Base-by-base conservation (phyloP, 2,329 filamentous ascomycete species). In the Alternaria brassicicola region DNA sequence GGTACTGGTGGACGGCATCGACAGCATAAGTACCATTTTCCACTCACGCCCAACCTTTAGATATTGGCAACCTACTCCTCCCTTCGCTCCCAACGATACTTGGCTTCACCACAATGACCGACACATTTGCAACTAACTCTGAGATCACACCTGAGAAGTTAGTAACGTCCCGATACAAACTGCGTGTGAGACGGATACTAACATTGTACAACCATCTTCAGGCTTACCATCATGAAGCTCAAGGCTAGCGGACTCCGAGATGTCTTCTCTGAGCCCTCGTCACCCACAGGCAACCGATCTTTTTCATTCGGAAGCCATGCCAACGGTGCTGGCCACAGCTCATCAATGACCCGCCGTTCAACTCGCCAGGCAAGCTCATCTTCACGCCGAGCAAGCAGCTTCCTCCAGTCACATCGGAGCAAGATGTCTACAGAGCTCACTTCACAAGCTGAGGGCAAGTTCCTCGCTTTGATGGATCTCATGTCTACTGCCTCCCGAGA, bases 391-490 rank as follows among this genome's bases (percentile, higher is more conserved):
- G 52, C 63, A 12, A 68, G 62, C 52, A 66, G 61, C 4, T 71
- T 70, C 48, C 42, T 69, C 25, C 62, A 66, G 35, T 69, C 66
- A 3, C 67, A 72, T 50, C 68, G 65, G 17, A 66, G 62, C 45
- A 62, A 67, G 50, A 69, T 69, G 62, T 72, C 67, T 8, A 63
- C 52, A 31, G 68, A 72, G 36, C 65, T 71, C 36, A 66, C 67
- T n/a, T 62, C 60, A 1, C 45, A 70, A 50, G 67, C 69, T 3
- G 66, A 71, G 38, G 61, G 63, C 10, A 70, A 70, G 47, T 69
- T 72, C 55, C 70, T 71, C 46, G 63, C 68, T n/a, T 43, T 72
- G 15, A 69, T 72, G 61, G 68, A 72, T 15, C 67, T 70, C 10
- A 72, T 71, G 61, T 65, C 68, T 9, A 66, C 58, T 26, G 65